Evolutionary conservation across 441 rosid genomes (phyloP).

Genomic region (Populus tomentosa): DNA sequence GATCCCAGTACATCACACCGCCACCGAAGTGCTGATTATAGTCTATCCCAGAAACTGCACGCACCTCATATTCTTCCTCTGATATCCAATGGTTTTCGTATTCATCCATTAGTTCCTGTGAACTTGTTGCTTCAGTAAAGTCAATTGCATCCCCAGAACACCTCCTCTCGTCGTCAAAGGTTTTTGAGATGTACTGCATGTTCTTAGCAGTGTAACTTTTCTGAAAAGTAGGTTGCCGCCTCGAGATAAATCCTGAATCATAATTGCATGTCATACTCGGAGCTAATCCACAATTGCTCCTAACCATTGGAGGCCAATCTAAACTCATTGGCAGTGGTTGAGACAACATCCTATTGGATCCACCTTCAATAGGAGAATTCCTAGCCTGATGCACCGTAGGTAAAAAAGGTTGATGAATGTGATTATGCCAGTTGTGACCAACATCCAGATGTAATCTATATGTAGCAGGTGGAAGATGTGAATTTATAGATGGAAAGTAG

Average conservation of each 20-base stretch:
- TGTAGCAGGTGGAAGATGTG: slow-evolving; percentile 84
- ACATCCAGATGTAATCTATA: slow-evolving; percentile 97
- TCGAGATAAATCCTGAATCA: slow-evolving; percentile 67
- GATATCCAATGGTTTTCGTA: slow-evolving; percentile 83
- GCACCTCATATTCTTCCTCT: slow-evolving; percentile 91
- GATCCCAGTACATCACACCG: slow-evolving; percentile 98
- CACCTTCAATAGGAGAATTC: slow-evolving; percentile 62
- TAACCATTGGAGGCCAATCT: slow-evolving; percentile 98
- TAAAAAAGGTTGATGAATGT: slow-evolving; percentile 71
- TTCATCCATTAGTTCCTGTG: slow-evolving; percentile 59
- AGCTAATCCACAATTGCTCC: slow-evolving; percentile 63
- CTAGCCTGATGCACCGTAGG: slow-evolving; percentile 71
- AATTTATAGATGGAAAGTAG: slow-evolving; percentile 67
- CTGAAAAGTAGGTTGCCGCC: slow-evolving; percentile 50
- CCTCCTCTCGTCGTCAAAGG: slow-evolving; percentile 46
- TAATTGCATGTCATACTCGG: slow-evolving; percentile 67
- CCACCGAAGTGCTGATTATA: slow-evolving; percentile 96
- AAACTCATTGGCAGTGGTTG: slow-evolving; percentile 81
- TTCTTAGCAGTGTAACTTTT: slow-evolving; percentile 46
- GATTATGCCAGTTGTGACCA: slow-evolving; percentile 83
- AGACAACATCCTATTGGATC: slow-evolving; percentile 62
- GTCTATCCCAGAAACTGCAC: slow-evolving; percentile 77
- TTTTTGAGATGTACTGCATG: slow-evolving; percentile 35
- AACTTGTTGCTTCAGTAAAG: slow-evolving; percentile 51
- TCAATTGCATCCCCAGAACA: slow-evolving; percentile 57